phyloP scores from a whole-genome alignment of 1,284 basidiomycete species.

The Cryptococcus neoformans region DNA sequence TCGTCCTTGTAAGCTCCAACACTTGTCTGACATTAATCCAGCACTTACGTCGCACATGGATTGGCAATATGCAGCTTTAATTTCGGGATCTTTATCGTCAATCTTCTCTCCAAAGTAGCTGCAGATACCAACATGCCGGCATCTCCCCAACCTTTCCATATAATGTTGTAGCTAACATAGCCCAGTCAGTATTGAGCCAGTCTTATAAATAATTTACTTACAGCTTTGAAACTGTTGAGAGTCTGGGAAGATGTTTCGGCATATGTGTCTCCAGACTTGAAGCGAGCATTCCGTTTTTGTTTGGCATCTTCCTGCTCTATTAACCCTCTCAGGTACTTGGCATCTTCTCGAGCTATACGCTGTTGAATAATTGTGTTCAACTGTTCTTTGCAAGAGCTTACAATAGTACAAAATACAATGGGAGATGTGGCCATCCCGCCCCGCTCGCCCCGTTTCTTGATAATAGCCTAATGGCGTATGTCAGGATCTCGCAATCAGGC shows the following conservation, averaged over 20 bases:
- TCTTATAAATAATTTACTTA: conserved; percentile 44
- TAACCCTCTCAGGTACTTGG: conserved; percentile 56
- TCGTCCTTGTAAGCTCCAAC: neutral
- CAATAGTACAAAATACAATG: conserved; percentile 81
- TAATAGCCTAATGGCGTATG: conserved; percentile 56
- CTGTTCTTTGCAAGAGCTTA: neutral
- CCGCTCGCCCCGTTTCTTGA: conserved; percentile 83
- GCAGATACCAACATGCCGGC: conserved; percentile 75
- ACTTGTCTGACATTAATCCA: neutral
- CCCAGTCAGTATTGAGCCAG: neutral
- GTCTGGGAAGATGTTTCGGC: neutral
- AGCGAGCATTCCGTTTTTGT: conserved; percentile 8
- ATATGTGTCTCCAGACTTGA: conserved; percentile 17
- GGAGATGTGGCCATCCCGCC: conserved; percentile 74
- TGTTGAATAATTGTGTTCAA: neutral
- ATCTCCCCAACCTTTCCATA: conserved; percentile 61
- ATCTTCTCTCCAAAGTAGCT: conserved; percentile 77
- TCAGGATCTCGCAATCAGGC: too few species aligned
- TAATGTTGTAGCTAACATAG: conserved; percentile 50
- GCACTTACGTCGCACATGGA: conserved; percentile 76
- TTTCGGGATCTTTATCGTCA: conserved; percentile 54
- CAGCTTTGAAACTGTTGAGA: conserved; percentile 62
- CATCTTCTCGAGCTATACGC: conserved; percentile 69
- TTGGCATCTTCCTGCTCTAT: conserved; percentile 50
- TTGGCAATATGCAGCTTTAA: conserved; percentile 61